Conservation (phyloP, 164 flowering plant genomes). For the Kingdonia uniflora region DNA sequence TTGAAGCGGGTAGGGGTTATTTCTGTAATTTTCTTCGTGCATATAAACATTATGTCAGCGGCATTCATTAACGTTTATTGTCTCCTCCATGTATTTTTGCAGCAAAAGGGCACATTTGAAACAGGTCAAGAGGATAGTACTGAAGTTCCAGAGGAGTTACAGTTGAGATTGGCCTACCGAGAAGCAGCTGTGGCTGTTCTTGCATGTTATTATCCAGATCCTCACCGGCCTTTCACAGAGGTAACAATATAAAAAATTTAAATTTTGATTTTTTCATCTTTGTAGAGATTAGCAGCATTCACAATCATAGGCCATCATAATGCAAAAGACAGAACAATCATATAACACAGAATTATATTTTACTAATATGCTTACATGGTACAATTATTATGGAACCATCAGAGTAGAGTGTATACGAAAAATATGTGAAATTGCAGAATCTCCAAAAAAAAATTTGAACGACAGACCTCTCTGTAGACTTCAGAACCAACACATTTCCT, state of each 20-base stretch:
- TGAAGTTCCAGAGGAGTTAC: conserved; percentile 77
- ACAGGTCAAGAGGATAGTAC: conserved; percentile 91
- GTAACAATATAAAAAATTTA: conserved; percentile 19
- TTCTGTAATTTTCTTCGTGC: not conserved
- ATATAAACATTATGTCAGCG: not conserved
- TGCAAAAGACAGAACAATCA: too few species aligned
- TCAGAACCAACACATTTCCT: too few species aligned
- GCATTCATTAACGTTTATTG: not conserved
- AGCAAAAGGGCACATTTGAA: conserved; percentile 98
- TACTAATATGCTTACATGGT: too few species aligned
- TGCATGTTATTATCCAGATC: conserved; percentile 82
- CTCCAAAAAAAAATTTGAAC: too few species aligned
- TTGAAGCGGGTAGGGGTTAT: conserved; percentile 61
- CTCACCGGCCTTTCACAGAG: conserved; percentile 63
- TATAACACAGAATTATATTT: too few species aligned
- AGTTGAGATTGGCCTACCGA: conserved; percentile 81
- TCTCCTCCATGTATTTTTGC: conserved; percentile 20
- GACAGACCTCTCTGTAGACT: too few species aligned
- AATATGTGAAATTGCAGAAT: too few species aligned
- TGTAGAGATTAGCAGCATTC: too few species aligned
- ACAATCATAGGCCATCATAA: too few species aligned
- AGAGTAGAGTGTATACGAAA: too few species aligned
- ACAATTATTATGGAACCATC: too few species aligned
- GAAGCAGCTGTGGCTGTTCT: conserved; percentile 98
- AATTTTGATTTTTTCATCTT: too few species aligned